Evolutionary conservation across 2,329 filamentous ascomycete species (phyloP).

Genomic region (Paraphoma sp.): DNA sequence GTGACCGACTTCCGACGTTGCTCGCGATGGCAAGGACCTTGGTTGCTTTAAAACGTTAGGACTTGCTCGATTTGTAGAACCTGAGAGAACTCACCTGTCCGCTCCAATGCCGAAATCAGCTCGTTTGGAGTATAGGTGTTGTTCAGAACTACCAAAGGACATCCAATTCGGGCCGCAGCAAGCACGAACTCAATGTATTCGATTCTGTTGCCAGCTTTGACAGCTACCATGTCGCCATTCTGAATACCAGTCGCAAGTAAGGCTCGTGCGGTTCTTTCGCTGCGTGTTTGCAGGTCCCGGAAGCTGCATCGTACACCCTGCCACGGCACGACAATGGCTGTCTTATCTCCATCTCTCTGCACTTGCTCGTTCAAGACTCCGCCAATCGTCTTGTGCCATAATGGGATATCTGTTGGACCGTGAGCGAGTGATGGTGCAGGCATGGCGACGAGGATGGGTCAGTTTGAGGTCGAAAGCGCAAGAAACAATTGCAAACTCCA

Average conservation of each 20-base stretch:
- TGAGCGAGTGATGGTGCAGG: not conserved
- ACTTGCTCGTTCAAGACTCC: not conserved
- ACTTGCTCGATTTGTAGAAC: not conserved
- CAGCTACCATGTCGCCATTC: slow-evolving; percentile 72
- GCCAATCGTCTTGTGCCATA: slow-evolving; percentile 4
- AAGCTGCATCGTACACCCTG: slow-evolving; percentile 2
- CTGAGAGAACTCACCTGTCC: slow-evolving; percentile 62
- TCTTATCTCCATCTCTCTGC: slow-evolving; percentile 1
- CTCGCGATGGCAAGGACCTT: not conserved
- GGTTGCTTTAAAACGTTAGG: not conserved
- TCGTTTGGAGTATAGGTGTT: slow-evolving; percentile 79
- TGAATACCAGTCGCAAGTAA: slow-evolving; percentile 69
- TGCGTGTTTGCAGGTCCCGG: not conserved
- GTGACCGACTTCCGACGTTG: not conserved
- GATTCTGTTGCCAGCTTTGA: slow-evolving; percentile 70
- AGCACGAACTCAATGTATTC: slow-evolving; percentile 71
- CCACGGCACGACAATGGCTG: slow-evolving; percentile 5
- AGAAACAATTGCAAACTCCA: not conserved
- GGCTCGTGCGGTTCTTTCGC: slow-evolving; percentile 30
- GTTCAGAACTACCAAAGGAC: slow-evolving; percentile 73
- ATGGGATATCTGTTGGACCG: slow-evolving; percentile 1
- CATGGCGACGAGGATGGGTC: not conserved
- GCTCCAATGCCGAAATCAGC: slow-evolving; percentile 71
- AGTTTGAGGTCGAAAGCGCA: not conserved
- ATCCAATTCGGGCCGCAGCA: slow-evolving; percentile 61